Percentiles rank a stretch among this genome's conserved stretches.
Conservation (phyloP, 805 yeast genomes). For the Yamadazyma kitorensis region DNA sequence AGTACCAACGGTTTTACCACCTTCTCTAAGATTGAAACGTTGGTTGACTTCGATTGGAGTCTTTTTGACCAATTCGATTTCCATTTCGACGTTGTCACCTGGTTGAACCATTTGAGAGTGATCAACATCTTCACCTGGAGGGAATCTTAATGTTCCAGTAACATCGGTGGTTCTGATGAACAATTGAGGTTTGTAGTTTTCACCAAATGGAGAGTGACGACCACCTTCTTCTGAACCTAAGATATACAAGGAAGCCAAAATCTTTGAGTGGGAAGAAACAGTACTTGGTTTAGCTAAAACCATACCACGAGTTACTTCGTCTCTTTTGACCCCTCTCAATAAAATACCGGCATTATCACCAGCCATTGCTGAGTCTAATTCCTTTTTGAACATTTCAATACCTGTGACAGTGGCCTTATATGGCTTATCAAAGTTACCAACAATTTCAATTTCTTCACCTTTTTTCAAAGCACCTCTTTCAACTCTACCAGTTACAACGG, state of each 20-base stretch:
- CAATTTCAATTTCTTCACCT: conserved; percentile 98
- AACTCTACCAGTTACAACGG: conserved; percentile 98
- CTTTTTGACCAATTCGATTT: conserved; percentile 82
- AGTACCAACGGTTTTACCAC: conserved; percentile 98
- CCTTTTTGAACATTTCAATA: conserved; percentile 99
- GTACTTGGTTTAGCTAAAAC: conserved; percentile 90
- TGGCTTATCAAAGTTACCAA: conserved; percentile 84
- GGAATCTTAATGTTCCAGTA: conserved; percentile 87
- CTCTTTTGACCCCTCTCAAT: conserved; percentile 98
- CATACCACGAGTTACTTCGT: conserved; percentile 96
- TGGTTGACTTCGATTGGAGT: conserved; percentile 95
- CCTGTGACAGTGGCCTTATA: conserved; percentile 95
- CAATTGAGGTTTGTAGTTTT: conserved; percentile 97
- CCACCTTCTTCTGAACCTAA: conserved; percentile 98
- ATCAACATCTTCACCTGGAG: conserved; percentile 68
- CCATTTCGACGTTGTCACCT: conserved; percentile 98
- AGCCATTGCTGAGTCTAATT: conserved; percentile 94
- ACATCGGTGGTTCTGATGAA: conserved; percentile 96
- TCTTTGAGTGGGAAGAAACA: conserved; percentile 88
- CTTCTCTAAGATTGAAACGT: conserved; percentile 99
- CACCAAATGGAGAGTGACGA: conserved; percentile 96
- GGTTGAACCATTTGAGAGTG: conserved; percentile 91
- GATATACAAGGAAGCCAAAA: conserved; percentile 90
- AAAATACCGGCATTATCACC: conserved; percentile 99
- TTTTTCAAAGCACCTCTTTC: conserved; percentile 97